A percentile compares a stretch with the other conserved stretches of the same genome.
Conservation (phyloP, 1,139 yeast species). For the Saccharomyces hybrid region DNA sequence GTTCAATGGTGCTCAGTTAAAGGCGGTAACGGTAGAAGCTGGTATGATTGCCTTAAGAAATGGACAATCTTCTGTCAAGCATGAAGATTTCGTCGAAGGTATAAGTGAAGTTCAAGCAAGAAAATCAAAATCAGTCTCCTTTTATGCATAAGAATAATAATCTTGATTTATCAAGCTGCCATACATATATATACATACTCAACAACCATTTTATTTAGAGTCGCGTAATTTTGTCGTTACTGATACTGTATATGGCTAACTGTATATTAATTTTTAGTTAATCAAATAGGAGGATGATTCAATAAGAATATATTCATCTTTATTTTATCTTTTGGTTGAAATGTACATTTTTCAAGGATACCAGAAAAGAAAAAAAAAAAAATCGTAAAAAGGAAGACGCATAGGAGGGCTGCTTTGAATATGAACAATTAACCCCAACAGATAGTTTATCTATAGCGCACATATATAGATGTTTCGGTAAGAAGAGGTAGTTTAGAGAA, state of each 20-base stretch:
- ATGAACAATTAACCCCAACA: not conserved
- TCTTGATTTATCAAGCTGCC: conserved; percentile 1
- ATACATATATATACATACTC: conserved; percentile 1
- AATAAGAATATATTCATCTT: not conserved
- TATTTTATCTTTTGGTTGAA: not conserved
- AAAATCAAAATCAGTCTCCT: conserved; percentile 88
- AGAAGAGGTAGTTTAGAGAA: not conserved
- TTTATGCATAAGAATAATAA: conserved; percentile 60
- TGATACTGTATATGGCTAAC: not conserved
- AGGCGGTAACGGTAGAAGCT: conserved; percentile 97
- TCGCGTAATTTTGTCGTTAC: not conserved
- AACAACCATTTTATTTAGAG: not conserved
- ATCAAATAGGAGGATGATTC: not conserved
- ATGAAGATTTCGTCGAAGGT: conserved; percentile 97
- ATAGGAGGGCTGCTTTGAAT: not conserved
- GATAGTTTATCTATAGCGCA: not conserved
- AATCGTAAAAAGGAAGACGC: not conserved
- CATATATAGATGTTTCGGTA: not conserved
- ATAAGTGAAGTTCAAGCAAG: conserved; percentile 97
- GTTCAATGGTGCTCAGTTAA: conserved; percentile 95
- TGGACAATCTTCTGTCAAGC: conserved; percentile 85
- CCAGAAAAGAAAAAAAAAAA: not conserved
- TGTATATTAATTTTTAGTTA: not conserved
- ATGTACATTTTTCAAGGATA: not conserved
- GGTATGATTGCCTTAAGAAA: conserved; percentile 98